Percentiles rank a stretch among this genome's conserved stretches.
phyloP scores from a whole-genome alignment of 768 basidiomycete species.

The Boletellus sp. region DNA sequence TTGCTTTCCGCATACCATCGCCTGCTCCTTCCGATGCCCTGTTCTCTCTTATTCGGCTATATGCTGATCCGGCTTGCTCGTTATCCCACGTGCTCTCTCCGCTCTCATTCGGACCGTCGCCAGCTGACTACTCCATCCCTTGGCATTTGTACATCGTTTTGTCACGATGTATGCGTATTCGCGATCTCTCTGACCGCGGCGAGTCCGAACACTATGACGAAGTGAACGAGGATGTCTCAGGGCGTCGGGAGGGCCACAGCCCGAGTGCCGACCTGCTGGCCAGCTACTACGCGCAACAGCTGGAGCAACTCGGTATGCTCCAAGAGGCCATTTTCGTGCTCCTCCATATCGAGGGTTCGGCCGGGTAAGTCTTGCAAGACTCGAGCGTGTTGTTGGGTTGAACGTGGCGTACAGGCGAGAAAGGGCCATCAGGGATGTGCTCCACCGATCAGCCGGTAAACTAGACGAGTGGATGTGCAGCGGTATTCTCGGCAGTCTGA shows the following conservation, averaged over 20 bases:
- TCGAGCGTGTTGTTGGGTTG: neutral
- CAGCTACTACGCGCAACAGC: slow-evolving; percentile 79
- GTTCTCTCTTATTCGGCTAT: slow-evolving; percentile 76
- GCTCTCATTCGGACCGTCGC: slow-evolving; percentile 68
- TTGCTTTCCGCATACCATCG: slow-evolving; percentile 42
- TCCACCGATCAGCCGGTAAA: slow-evolving; percentile 62
- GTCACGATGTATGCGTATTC: slow-evolving; percentile 73
- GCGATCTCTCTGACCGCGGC: slow-evolving; percentile 86
- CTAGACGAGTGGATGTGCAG: slow-evolving; percentile 72
- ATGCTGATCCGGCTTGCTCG: slow-evolving; percentile 67
- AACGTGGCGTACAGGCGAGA: slow-evolving; percentile 57
- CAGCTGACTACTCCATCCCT: slow-evolving; percentile 75
- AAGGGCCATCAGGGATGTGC: slow-evolving; percentile 76
- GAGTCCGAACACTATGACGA: slow-evolving; percentile 38
- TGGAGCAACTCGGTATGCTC: slow-evolving; percentile 77
- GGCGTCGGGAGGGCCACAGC: slow-evolving; percentile 67
- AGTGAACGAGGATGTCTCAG: slow-evolving; percentile 41
- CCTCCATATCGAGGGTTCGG: slow-evolving; percentile 78
- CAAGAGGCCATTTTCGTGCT: slow-evolving; percentile 88
- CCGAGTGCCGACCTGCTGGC: slow-evolving; percentile 80
- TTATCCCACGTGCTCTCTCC: slow-evolving; percentile 69
- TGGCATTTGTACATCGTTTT: slow-evolving; percentile 94
- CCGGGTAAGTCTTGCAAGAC: slow-evolving; percentile 52
- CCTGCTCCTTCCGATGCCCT: slow-evolving; percentile 64
- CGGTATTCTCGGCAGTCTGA: slow-evolving; percentile 70